Evolutionary conservation across 2,329 filamentous ascomycete species (phyloP), one percentile per base, ranked within the genome.

Genomic region (Colletotrichum gloeosporioides): DNA sequence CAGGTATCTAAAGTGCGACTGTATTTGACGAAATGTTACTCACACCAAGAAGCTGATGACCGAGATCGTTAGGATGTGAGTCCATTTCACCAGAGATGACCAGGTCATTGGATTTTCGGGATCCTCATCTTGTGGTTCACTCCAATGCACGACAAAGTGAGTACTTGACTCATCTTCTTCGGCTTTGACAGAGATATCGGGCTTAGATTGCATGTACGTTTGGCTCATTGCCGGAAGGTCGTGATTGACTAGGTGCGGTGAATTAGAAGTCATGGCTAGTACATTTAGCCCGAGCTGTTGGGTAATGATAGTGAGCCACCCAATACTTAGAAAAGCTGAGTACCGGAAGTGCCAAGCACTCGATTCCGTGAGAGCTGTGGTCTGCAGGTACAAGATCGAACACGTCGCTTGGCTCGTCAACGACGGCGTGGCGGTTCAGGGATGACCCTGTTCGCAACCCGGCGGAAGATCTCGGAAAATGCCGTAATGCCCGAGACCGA

Each of bases 41-140:
- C 32, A 72, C 69, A 72, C 69, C 25, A 90, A 81, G 9, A 83
- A 79, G 62, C 85, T 88, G 64, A 91, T 85, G 9, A 90, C 81
- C 4, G 82, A 83, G 71, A 86, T 86, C 70, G 89, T 90, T 55
- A 89, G 77, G 3, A 84, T 79, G 78, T 90, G 91, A 71, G 82
- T 82, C 85, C 86, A 88, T 3, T 63, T 73, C n/a, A 55, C 29
- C 36, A 39, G 3, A 12, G 80, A 81, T 0, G 88, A 84, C 88
- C 90, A 91, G 79, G 90, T 91, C 79, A 86, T 86, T 0, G 89
- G 89, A 53, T 90, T 90, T n/a, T 85, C 79, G 0, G 86, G 86
- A 74, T 90, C 89, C 74, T 87, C 80, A 3, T 86, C 84, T 29
- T 69, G 55, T n/a, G 55, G 70, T 31, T 73, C 69, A 15, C 29